Conservation (phyloP, 2,329 filamentous ascomycete genomes). For the Microsporum ferrugineum region DNA sequence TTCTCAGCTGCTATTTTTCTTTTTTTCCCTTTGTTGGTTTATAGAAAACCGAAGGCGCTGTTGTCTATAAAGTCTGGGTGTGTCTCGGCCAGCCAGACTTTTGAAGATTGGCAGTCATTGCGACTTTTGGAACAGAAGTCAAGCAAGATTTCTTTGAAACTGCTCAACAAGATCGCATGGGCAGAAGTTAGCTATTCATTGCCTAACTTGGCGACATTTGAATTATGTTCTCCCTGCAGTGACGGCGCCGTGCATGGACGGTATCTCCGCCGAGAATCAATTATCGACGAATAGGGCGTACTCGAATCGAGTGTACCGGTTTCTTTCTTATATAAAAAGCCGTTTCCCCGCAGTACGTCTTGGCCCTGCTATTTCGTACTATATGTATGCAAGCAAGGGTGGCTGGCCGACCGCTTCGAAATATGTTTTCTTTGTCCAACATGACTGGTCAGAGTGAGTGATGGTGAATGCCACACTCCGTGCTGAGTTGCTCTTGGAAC, state of each 20-base stretch:
- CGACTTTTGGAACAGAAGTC: not conserved
- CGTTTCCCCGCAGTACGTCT: not conserved
- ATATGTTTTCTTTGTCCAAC: conserved; percentile 2
- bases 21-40: not conserved
- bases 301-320: not conserved
- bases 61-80: not conserved
- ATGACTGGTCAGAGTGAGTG: not conserved
- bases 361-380: not conserved
- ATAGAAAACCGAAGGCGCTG: not conserved
- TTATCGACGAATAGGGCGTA: not conserved
- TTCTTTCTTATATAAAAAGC: not conserved
- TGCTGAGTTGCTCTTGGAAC: not conserved
- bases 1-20: not conserved
- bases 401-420: not conserved
- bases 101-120: not conserved
- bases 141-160: not conserved
- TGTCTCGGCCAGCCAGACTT: not conserved
- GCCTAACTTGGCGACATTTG: not conserved
- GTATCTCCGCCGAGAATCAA: too few relatives aligned
- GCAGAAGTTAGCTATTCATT: not conserved
- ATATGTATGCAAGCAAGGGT: not conserved
- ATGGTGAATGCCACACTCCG: not conserved
- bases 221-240: not conserved
- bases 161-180: not conserved
- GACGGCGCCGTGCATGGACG: not conserved